These are phyloP conservation scores for Penicillium antarcticum DNA, from an alignment of 495 filamentous ascomycete genomes.

Conservation along the genomic window DNA sequence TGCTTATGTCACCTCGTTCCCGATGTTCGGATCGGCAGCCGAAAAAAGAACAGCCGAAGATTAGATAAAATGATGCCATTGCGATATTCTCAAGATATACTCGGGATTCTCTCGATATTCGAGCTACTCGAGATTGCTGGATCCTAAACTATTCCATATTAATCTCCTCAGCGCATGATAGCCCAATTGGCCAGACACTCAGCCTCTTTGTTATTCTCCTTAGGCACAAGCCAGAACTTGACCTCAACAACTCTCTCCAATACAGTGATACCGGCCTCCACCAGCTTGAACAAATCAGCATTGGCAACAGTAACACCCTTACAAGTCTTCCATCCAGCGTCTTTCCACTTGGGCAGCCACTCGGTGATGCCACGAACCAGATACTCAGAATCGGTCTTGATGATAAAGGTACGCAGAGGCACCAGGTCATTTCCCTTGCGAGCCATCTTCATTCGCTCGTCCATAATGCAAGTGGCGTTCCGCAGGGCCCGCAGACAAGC, in stretches of 20 bases:
- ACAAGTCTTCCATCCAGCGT: slow-evolving; percentile 30
- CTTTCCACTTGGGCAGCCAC: slow-evolving; percentile 37
- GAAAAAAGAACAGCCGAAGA: not conserved
- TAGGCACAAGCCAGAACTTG: slow-evolving; percentile 14
- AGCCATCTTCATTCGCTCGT: not conserved
- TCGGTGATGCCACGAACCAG: slow-evolving; percentile 36
- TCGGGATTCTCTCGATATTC: not conserved
- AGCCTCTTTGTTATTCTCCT: not conserved
- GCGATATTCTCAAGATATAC: not conserved
- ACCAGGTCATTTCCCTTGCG: not conserved
- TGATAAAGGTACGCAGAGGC: slow-evolving; percentile 27
- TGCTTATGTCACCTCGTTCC: not conserved
- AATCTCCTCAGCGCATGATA: not conserved
- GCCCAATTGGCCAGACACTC: not conserved
- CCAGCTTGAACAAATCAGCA: not conserved
- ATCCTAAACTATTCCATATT: not conserved
- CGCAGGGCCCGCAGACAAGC: slow-evolving; percentile 12
- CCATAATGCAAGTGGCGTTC: not conserved
- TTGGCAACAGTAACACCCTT: slow-evolving; percentile 16
- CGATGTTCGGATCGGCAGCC: slow-evolving; percentile 1
- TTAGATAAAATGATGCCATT: not conserved
- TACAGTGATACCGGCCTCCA: slow-evolving; percentile 4
- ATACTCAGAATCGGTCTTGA: slow-evolving; percentile 49
- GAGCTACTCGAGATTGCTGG: not conserved
- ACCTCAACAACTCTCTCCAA: slow-evolving; percentile 8